Percentiles rank a stretch among this genome's conserved stretches.
Evolutionary conservation across 2,329 filamentous ascomycete species (phyloP).

Genomic region (Rosellinia necatrix): DNA sequence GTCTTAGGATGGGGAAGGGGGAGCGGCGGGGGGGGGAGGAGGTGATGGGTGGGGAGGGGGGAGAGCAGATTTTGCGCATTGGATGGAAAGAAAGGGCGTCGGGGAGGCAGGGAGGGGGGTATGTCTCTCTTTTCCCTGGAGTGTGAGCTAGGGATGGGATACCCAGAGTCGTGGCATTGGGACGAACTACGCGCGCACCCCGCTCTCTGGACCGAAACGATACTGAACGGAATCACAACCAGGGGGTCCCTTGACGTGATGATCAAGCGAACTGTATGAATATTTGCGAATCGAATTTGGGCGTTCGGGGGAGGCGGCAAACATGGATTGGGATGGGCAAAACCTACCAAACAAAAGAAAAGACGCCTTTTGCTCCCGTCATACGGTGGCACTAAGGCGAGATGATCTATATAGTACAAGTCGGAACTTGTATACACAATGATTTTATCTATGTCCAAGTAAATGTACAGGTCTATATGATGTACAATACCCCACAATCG

Average conservation of each 20-base stretch:
- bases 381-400: neutral
- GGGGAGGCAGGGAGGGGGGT: neutral
- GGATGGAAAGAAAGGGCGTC: neutral
- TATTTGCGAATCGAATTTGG: conserved; percentile 9
- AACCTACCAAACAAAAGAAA: neutral
- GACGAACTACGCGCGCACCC: neutral
- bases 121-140: neutral
- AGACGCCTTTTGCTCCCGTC: neutral
- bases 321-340: neutral
- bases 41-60: neutral
- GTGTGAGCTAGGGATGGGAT: neutral
- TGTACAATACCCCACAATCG: conserved; percentile 40
- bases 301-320: conserved; percentile 14
- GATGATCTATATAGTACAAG: neutral
- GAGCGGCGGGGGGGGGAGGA: neutral
- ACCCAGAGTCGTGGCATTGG: neutral
- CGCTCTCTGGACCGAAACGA: conserved; percentile 2
- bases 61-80: neutral
- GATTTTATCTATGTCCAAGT: conserved; percentile 14
- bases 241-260: neutral
- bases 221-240: neutral
- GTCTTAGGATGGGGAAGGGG: neutral
- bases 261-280: conserved; percentile 7
- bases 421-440: conserved; percentile 18
- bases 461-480: conserved; percentile 31